A percentile compares a stretch with the other conserved stretches of the same genome.
Evolutionary conservation across 2,329 filamentous ascomycete species (phyloP).

Genomic region (Verticillium tricorpus): DNA sequence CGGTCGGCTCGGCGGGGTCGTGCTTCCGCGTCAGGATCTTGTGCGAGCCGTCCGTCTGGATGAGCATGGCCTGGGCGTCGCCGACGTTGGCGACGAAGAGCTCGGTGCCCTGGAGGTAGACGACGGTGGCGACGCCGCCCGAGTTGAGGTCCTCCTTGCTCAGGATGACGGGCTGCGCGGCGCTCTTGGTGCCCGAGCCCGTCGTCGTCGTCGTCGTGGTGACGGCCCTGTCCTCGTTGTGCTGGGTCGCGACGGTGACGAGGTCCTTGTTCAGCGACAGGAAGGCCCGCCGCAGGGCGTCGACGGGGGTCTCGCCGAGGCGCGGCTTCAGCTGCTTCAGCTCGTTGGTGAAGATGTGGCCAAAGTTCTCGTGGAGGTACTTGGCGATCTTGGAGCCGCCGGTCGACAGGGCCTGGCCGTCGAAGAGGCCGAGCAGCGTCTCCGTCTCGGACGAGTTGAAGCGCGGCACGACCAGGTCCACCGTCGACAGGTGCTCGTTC

Average conservation of each 20-base stretch:
- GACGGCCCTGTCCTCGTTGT: conserved; percentile 67
- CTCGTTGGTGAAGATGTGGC: conserved; percentile 76
- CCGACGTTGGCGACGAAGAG: conserved; percentile 94
- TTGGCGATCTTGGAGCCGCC: conserved; percentile 95
- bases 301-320: conserved; percentile 69
- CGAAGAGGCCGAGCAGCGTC: conserved; percentile 90
- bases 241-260: conserved; percentile 76
- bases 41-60: conserved; percentile 81
- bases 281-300: conserved; percentile 84
- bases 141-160: conserved; percentile 86
- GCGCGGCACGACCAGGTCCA: conserved; percentile 90
- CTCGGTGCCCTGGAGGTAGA: conserved; percentile 85
- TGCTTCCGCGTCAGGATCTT: conserved; percentile 86
- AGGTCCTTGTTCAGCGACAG: conserved; percentile 90
- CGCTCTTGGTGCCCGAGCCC: conserved; percentile 56
- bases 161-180: conserved; percentile 68
- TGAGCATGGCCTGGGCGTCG: conserved; percentile 91
- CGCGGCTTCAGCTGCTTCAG: conserved; percentile 66
- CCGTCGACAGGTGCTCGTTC: conserved; percentile 90
- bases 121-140: conserved; percentile 85
- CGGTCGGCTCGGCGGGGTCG: conserved; percentile 80
- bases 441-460: conserved; percentile 89
- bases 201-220: conserved; percentile 58
- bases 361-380: conserved; percentile 94
- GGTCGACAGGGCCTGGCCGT: conserved; percentile 82